Conservation (phyloP, 2,329 filamentous ascomycete genomes). For the Gremmenia infestans region DNA sequence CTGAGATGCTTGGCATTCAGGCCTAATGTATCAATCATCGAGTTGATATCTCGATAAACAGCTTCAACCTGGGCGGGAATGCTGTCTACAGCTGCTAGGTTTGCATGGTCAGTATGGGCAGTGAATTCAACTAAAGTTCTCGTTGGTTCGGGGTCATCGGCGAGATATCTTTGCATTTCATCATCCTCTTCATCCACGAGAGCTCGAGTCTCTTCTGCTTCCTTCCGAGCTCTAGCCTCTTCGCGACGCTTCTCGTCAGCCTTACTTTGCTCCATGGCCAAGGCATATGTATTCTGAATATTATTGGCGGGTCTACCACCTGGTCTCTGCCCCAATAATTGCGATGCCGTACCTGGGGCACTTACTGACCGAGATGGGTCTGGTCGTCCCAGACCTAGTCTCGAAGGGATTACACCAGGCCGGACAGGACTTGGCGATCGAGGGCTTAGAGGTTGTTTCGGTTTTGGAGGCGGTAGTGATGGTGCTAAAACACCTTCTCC, state of each 20-base stretch:
- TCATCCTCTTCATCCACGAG: slow-evolving; percentile 67
- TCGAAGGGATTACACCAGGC: slow-evolving; percentile 45
- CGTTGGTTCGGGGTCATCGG: slow-evolving; percentile 55
- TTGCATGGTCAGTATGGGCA: slow-evolving; percentile 51
- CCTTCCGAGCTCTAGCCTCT: slow-evolving; percentile 46
- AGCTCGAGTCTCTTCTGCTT: slow-evolving; percentile 51
- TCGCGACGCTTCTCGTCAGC: slow-evolving; percentile 26
- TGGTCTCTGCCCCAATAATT: slow-evolving; percentile 45
- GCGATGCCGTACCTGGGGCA: slow-evolving; percentile 54
- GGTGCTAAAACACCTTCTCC: slow-evolving; percentile 49
- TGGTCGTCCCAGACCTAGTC: slow-evolving; percentile 42
- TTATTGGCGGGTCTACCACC: slow-evolving; percentile 40
- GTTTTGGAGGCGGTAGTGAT: slow-evolving; percentile 48
- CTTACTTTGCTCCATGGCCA: slow-evolving; percentile 23
- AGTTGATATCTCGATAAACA: slow-evolving; percentile 76
- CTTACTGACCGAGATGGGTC: slow-evolving; percentile 55
- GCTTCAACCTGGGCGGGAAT: slow-evolving; percentile 60
- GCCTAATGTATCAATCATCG: slow-evolving; percentile 90
- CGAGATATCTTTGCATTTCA: slow-evolving; percentile 57
- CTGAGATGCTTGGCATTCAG: slow-evolving; percentile 65
- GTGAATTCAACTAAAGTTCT: slow-evolving; percentile 63
- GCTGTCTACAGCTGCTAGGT: slow-evolving; percentile 42
- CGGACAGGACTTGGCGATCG: slow-evolving; percentile 70
- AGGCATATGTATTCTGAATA: slow-evolving; percentile 17
- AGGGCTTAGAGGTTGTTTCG: slow-evolving; percentile 45